Evolutionary conservation across 331 rosid species (phyloP), one percentile per base, ranked within the genome.

Genomic region (Saraca asoca): DNA sequence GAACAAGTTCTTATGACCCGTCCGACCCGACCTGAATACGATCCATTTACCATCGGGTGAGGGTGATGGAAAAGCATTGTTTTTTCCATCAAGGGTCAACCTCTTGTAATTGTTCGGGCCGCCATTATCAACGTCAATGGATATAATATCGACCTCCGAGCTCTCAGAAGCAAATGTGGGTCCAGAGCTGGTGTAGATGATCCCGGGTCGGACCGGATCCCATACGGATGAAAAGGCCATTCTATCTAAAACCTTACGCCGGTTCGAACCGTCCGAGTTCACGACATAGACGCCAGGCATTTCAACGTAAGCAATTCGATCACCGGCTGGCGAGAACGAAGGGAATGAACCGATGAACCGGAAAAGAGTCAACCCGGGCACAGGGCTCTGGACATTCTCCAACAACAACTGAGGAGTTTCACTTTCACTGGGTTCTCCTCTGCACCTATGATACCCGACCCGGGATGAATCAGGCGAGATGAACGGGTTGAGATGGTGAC

Each of bases 401-500:
- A 92, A 72, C 0, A 85, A 34, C 0, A 82, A 56, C 44, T 61
- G 83, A n/a, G 83, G 72, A 53, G 43, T 49, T 39, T 50, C 50
- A 7, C 37, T 57, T 41, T 62, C 79, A 39, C 69, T 70, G n/a
- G 64, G 46, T 42, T 78, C 66, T 11, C 89, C 86, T 24, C 98
- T 80, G 76, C 98, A 92, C 53, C 69, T 87, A 77, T 92, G 96
- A 81, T 92, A 92, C 24, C 96, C 98, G 41, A 92, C 82, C 64
- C 81, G 74, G 4, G 61, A 10, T 0, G 83, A 68, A 60, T 89
- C 98, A 5, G 88, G 74, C 5, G 96, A 89, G 60, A 92, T 65
- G 66, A 93, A 93, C 58, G 98, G 98, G 87, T 93, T 93, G 5
- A 85, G 80, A 68, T 93, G 95, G 73, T 93, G 96, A 20, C 87